Evolutionary conservation across 139 green algal genomes (phyloP).

Genomic region (Chlamydomonas incerta): DNA sequence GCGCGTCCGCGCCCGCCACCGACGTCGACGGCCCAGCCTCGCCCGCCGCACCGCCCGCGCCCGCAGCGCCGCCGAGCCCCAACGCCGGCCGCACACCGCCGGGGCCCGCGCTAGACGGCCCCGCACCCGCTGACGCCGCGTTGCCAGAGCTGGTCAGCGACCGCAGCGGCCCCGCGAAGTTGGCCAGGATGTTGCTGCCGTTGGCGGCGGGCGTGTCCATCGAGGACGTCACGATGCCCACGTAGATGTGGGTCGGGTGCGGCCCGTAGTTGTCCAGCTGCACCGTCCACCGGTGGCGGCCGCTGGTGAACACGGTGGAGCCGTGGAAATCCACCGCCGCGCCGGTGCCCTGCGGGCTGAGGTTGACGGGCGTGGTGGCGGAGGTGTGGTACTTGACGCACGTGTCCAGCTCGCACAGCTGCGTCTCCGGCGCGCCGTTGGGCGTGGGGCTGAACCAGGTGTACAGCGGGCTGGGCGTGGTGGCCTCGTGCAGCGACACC

Average conservation of each 20-base stretch:
- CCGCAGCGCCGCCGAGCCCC: not conserved
- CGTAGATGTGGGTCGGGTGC: slow-evolving; percentile 62
- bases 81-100: not conserved
- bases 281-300: slow-evolving; percentile 70
- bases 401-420: slow-evolving; percentile 67
- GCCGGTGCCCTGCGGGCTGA: slow-evolving; percentile 27
- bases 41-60: not conserved
- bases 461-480: slow-evolving; percentile 70
- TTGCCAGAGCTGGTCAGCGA: not conserved
- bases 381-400: slow-evolving; percentile 66
- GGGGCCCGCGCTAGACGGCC: not conserved
- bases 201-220: slow-evolving; percentile 6
- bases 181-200: slow-evolving; percentile 59
- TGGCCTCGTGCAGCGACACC: slow-evolving; percentile 62
- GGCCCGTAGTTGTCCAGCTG: slow-evolving; percentile 72
- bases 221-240: slow-evolving; percentile 57
- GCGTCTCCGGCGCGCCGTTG: slow-evolving; percentile 15
- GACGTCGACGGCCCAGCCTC: not conserved
- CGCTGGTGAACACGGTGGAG: slow-evolving; percentile 56
- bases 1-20: slow-evolving; percentile 12
- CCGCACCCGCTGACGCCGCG: not conserved
- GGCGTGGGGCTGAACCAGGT: slow-evolving; percentile 57
- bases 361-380: slow-evolving; percentile 32
- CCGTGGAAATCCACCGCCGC: slow-evolving; percentile 58
- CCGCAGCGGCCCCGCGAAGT: slow-evolving; percentile 42